Conservation (phyloP, 1,284 basidiomycete species). For the Ganoderma sinense region DNA sequence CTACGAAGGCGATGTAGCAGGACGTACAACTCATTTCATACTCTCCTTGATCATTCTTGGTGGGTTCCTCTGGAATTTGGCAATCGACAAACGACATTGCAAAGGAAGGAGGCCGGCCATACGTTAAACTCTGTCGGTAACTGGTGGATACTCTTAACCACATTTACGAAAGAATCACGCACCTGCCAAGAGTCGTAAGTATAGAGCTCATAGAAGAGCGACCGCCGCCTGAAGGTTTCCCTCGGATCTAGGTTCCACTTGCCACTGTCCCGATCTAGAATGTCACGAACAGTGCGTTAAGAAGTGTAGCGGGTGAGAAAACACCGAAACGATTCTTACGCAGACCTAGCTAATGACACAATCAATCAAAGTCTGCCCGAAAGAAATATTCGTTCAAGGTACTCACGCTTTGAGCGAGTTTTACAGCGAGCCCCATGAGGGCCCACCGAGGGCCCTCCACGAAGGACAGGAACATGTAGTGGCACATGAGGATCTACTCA, state of each 20-base stretch:
- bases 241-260: slow-evolving; percentile 67
- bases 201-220: slow-evolving; percentile 69
- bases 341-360: slow-evolving; percentile 59
- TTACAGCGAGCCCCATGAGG: slow-evolving; percentile 71
- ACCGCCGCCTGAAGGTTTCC: slow-evolving; percentile 67
- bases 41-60: slow-evolving; percentile 57
- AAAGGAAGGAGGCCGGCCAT: slow-evolving; percentile 72
- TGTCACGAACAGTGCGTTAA: slow-evolving; percentile 4
- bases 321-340: slow-evolving; percentile 50
- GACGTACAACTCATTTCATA: slow-evolving; percentile 71
- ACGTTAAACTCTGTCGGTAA: slow-evolving; percentile 65
- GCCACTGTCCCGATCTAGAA: slow-evolving; percentile 70
- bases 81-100: slow-evolving; percentile 66
- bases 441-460: slow-evolving; percentile 73
- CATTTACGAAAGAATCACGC: slow-evolving; percentile 26
- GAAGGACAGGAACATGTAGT: slow-evolving; percentile 74
- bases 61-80: slow-evolving; percentile 59
- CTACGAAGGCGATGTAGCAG: not conserved
- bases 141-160: not conserved
- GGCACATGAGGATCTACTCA: slow-evolving; percentile 68
- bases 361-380: slow-evolving; percentile 18
- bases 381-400: not conserved
- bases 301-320: slow-evolving; percentile 12
- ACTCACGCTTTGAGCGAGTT: slow-evolving; percentile 73
- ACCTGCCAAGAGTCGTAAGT: slow-evolving; percentile 79